Evolutionary conservation across 192 early-diverging fungal genomes (phyloP).

Genomic region (Funneliformis geosporum): DNA sequence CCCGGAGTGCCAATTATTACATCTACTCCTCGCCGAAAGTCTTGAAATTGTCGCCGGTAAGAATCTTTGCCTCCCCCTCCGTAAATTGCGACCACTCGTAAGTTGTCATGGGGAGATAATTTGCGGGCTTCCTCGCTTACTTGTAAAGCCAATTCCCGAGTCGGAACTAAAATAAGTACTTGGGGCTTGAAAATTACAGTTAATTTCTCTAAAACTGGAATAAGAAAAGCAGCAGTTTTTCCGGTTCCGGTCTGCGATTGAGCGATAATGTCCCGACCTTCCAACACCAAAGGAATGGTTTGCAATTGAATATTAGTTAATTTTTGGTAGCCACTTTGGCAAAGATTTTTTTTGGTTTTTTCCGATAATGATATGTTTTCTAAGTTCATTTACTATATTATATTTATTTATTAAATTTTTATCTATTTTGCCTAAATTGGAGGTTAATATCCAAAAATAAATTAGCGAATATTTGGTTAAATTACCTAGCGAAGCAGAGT

Average conservation of each 20-base stretch:
- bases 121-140: slow-evolving; percentile 30
- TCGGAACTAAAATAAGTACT: slow-evolving; percentile 33
- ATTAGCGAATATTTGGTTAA: too few species aligned
- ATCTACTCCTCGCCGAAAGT: slow-evolving; percentile 67
- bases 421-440: too few species aligned
- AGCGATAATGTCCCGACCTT: slow-evolving; percentile 50
- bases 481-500: too few species aligned
- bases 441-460: too few species aligned
- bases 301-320: slow-evolving; percentile 4
- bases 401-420: too few species aligned
- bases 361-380: slow-evolving; percentile 6
- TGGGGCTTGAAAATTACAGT: slow-evolving; percentile 12
- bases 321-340: background rate
- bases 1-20: slow-evolving; percentile 78
- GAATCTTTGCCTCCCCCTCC: slow-evolving; percentile 73
- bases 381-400: too few species aligned
- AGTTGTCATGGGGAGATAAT: slow-evolving; percentile 29
- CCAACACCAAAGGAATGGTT: slow-evolving; percentile 53
- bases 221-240: slow-evolving; percentile 49
- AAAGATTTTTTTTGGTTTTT: slow-evolving; percentile 14
- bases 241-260: slow-evolving; percentile 48
- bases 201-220: slow-evolving; percentile 35
- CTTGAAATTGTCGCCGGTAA: slow-evolving; percentile 77
- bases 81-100: slow-evolving; percentile 62
- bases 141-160: slow-evolving; percentile 35